Conservation (phyloP, 2,329 filamentous ascomycete genomes). For the Zymoseptoria tritici region DNA sequence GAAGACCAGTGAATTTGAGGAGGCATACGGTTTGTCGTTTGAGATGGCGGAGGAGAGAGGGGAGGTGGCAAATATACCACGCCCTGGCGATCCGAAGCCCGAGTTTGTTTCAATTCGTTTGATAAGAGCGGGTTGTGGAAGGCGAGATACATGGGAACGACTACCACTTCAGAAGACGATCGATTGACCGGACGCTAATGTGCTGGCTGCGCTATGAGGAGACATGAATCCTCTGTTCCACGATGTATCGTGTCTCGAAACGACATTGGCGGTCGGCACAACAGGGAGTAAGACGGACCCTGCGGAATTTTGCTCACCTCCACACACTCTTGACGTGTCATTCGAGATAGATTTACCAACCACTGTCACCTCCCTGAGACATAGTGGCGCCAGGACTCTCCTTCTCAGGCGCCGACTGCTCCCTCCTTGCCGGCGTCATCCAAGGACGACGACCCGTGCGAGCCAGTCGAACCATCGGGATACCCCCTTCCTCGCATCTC, state of each 20-base stretch:
- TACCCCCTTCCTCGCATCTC: neutral
- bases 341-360: too few relatives aligned
- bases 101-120: neutral
- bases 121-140: neutral
- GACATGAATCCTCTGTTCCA: neutral
- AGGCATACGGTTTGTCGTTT: conserved; percentile 6
- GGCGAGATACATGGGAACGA: neutral
- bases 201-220: neutral
- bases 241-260: neutral
- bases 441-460: neutral
- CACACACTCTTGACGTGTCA: neutral
- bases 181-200: neutral
- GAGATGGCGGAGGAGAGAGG: conserved; percentile 6
- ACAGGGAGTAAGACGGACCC: neutral
- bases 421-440: neutral
- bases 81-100: conserved; percentile 2
- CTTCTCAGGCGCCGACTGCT: neutral
- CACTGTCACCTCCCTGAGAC: too few relatives aligned
- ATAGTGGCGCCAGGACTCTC: neutral
- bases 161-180: neutral
- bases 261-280: neutral
- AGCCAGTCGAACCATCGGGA: neutral
- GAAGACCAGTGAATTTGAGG: conserved; percentile 3
- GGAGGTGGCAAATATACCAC: conserved; percentile 4
- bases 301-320: neutral